Base-by-base conservation (phyloP, 129 eudicot species). In the Helianthus tuberosus region DNA sequence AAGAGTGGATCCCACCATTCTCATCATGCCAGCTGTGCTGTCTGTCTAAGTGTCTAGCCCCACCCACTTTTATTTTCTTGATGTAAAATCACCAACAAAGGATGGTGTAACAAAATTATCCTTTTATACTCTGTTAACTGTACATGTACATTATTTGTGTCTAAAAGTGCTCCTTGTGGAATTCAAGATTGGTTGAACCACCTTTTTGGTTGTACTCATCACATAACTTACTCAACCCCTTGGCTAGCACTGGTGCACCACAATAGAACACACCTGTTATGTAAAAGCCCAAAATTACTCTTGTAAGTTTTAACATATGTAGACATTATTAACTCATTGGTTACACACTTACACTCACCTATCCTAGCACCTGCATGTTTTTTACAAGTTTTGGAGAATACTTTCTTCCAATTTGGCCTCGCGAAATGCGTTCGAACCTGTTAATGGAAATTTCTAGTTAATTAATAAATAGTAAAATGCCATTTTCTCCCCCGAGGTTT, bases 341-440 rank as follows among this genome's bases (percentile, higher is more conserved):
- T 14, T 48, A 11, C n/a, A n/a, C 0, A 12, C 12, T 64, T 64
- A 52, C 84, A 52, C 84, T 83, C 48, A 94, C 99, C 99, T 83
- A 94, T 91, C 59, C 97, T 94, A 50, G 93, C 96, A 80, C 90
- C 93, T 6, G 91, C 89, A 66, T 94, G 99, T 71, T 94, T 90
- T 49, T 86, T 79, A 52, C 91, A 85, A 36, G 87, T 77, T 74
- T 82, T 90, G 8, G 96, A 81, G 65, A 94, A 84, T 43, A 94
- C 99, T 79, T 90, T 91, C 86, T 89, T 90, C 99, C 99, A 90
- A 55, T 90, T 91, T 39, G 99, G 99, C 87, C 91, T 91, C 3
- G 97, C 99, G 35, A 94, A 94, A 86, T 94, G 99, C 11, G 99
- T 90, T 51, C 96, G 64, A 39, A 94, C 96, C 98, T 94, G 94